A percentile compares a stretch with the other conserved stretches of the same genome.
Evolutionary conservation across 108 stramenopile species (phyloP).

Genomic region (Cyclotella sp.): DNA sequence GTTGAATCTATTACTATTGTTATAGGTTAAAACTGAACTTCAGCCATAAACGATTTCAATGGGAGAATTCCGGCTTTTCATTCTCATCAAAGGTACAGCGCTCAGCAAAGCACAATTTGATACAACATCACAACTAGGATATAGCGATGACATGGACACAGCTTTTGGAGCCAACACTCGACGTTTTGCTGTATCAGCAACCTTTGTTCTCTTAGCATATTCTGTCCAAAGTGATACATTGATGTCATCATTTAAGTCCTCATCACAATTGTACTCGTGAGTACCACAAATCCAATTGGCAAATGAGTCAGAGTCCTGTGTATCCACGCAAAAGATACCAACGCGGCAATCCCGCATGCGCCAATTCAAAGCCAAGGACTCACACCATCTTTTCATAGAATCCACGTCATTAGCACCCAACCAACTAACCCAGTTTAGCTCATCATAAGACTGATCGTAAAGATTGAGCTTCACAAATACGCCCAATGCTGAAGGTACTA

Average conservation of each 20-base stretch:
- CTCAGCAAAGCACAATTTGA: slow-evolving; percentile 66
- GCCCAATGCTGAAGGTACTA: slow-evolving; percentile 58
- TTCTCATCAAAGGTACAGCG: slow-evolving; percentile 59
- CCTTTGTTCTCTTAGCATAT: slow-evolving; percentile 25
- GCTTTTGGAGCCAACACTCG: slow-evolving; percentile 45
- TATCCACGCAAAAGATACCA: slow-evolving; percentile 60
- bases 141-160: slow-evolving; percentile 66
- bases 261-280: slow-evolving; percentile 63
- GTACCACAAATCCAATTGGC: slow-evolving; percentile 44
- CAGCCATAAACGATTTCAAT: slow-evolving; percentile 59
- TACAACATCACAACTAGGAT: slow-evolving; percentile 63
- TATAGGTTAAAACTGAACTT: too few species aligned
- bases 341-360: slow-evolving; percentile 60
- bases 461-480: slow-evolving; percentile 63
- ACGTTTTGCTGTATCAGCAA: slow-evolving; percentile 11
- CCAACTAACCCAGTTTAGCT: slow-evolving; percentile 70
- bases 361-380: slow-evolving; percentile 62
- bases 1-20: too few species aligned
- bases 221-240: slow-evolving; percentile 54
- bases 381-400: slow-evolving; percentile 61
- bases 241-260: slow-evolving; percentile 62
- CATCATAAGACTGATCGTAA: slow-evolving; percentile 57
- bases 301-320: slow-evolving; percentile 18
- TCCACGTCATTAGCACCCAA: slow-evolving; percentile 17
- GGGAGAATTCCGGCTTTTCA: slow-evolving; percentile 54